These are phyloP conservation scores for Penicillium fuscoglaucum DNA, from an alignment of 2,329 filamentous ascomycete genomes.

Conservation along the genomic window DNA sequence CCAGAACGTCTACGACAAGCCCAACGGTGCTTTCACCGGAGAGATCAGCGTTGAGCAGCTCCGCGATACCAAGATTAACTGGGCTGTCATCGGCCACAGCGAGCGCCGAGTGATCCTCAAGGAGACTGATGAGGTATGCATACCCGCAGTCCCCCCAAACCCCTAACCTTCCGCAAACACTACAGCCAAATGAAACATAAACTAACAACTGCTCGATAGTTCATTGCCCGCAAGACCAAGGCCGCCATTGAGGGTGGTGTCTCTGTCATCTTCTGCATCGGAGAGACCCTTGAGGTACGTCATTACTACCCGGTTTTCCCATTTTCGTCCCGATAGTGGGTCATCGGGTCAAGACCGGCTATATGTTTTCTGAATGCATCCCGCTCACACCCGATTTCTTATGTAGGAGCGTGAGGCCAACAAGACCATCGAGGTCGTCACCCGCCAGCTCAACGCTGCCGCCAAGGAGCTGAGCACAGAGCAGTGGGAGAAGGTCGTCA, in stretches of 20 bases:
- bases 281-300: constrained; percentile 77
- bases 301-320: constrained; percentile 20
- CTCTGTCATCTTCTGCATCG: constrained; percentile 93
- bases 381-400: constrained; percentile 30
- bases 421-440: constrained; percentile 73
- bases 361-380: constrained; percentile 14
- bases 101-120: constrained; percentile 88
- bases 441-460: constrained; percentile 79
- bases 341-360: constrained; percentile 18
- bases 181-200: not conserved
- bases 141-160: not conserved
- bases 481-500: constrained; percentile 92
- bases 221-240: constrained; percentile 93
- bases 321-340: constrained; percentile 22
- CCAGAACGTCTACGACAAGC: constrained; percentile 97
- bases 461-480: constrained; percentile 64
- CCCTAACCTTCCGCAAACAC: not conserved
- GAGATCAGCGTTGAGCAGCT: constrained; percentile 93
- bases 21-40: constrained; percentile 94
- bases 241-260: constrained; percentile 82
- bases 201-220: constrained; percentile 36
- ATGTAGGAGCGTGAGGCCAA: constrained; percentile 72
- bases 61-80: constrained; percentile 82
- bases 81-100: constrained; percentile 91
- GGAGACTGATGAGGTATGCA: constrained; percentile 70